Evolutionary conservation across 345 rosid species (phyloP).

Genomic region (Kernera saxatilis): DNA sequence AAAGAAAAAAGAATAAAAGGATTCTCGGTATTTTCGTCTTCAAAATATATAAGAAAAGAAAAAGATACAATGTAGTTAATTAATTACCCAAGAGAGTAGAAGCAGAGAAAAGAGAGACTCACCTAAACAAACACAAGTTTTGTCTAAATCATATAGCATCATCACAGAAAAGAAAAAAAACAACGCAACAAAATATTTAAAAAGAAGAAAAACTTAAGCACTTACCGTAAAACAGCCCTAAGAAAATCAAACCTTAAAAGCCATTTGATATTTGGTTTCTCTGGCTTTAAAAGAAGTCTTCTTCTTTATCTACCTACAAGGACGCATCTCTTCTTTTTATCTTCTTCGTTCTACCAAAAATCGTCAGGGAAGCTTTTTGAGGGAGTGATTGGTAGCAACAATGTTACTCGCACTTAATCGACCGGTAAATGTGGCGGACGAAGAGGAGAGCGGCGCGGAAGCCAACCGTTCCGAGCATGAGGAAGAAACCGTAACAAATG

Average conservation of each 20-base stretch:
- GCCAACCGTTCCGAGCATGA: constrained; percentile 75
- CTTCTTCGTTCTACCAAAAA: constrained; percentile 26
- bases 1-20: not conserved
- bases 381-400: constrained; percentile 8
- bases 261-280: not conserved
- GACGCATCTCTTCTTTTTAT: not conserved
- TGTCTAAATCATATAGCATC: constrained; percentile 1
- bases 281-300: constrained; percentile 8
- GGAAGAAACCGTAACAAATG: constrained; percentile 81
- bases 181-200: not conserved
- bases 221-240: constrained; percentile 2
- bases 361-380: not conserved
- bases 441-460: constrained; percentile 69
- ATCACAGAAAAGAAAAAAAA: not conserved
- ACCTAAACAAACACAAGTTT: constrained; percentile 9
- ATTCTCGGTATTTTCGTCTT: not conserved
- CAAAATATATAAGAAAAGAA: not conserved
- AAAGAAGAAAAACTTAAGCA: not conserved
- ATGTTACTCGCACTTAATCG: constrained; percentile 69
- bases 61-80: not conserved
- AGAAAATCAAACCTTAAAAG: constrained; percentile 9
- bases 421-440: constrained; percentile 74
- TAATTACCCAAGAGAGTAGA: constrained; percentile 10
- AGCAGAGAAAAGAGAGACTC: not conserved
- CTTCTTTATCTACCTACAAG: constrained; percentile 13